Conservation (phyloP, 768 basidiomycete genomes). For the Tricholoma hemisulphureum region DNA sequence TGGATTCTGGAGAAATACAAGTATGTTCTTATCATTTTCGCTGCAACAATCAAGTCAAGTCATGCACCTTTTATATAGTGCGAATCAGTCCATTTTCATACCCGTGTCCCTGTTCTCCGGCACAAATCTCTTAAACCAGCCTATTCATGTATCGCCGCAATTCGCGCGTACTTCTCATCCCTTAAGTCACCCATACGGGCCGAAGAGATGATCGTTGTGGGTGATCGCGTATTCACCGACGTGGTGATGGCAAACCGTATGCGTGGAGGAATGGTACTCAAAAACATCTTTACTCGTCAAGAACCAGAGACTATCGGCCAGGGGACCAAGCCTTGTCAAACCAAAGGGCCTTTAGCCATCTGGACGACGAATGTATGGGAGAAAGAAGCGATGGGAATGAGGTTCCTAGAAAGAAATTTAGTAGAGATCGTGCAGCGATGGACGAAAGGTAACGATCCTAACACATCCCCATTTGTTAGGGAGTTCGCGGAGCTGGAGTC, state of each 20-base stretch:
- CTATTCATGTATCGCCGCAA: constrained; percentile 67
- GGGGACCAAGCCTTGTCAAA: constrained; percentile 21
- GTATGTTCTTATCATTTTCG: constrained; percentile 40
- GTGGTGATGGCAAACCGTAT: constrained; percentile 83
- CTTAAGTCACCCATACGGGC: constrained; percentile 53
- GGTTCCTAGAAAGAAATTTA: constrained; percentile 55
- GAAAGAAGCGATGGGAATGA: constrained; percentile 58
- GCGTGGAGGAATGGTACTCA: constrained; percentile 17
- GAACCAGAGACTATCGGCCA: constrained; percentile 24
- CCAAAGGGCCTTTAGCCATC: constrained; percentile 56
- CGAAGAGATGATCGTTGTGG: constrained; percentile 76
- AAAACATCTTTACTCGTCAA: constrained; percentile 23
- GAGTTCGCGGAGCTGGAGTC: constrained; percentile 13
- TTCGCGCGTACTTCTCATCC: constrained; percentile 73
- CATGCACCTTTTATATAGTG: constrained; percentile 47
- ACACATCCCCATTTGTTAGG: constrained; percentile 32
- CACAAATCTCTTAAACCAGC: constrained; percentile 80
- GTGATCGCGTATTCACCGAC: constrained; percentile 93
- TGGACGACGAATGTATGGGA: constrained; percentile 75
- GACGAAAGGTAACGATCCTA: constrained; percentile 24
- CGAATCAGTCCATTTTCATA: constrained; percentile 77
- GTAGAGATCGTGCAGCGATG: constrained; percentile 47
- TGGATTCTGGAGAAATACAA: constrained; percentile 77
- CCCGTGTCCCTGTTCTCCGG: constrained; percentile 78
- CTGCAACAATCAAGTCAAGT: background rate